phyloP scores from a whole-genome alignment of 2,329 filamentous ascomycete species.

The Xylariaceae sp. region DNA sequence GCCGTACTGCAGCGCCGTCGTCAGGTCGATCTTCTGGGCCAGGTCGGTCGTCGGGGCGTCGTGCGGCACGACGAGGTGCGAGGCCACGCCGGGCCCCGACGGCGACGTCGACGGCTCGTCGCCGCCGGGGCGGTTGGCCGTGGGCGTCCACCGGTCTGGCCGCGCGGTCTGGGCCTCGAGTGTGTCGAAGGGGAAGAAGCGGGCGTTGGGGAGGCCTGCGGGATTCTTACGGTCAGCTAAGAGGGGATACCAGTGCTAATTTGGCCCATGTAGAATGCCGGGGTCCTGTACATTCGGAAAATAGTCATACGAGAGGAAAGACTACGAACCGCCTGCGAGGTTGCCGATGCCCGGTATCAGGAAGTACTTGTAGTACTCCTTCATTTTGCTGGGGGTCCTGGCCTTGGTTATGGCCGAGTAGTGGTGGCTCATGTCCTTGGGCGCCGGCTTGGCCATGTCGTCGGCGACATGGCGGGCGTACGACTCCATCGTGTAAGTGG shows the following conservation, averaged over 20 bases:
- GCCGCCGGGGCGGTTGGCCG: constrained; percentile 49
- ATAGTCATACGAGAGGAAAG: no score
- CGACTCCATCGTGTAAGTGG: no score
- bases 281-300: no score
- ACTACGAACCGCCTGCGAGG: constrained; percentile 48
- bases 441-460: constrained; percentile 31
- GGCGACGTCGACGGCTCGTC: constrained; percentile 17
- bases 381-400: constrained; percentile 60
- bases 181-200: constrained; percentile 85
- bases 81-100: constrained; percentile 22
- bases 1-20: constrained; percentile 80
- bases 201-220: constrained; percentile 68
- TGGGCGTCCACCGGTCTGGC: constrained; percentile 66
- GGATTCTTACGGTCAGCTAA: not conserved
- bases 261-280: constrained; percentile 3
- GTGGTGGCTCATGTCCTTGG: constrained; percentile 73
- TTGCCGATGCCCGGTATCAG: constrained; percentile 54
- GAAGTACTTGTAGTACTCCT: constrained; percentile 83
- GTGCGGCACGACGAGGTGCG: constrained; percentile 60
- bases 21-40: constrained; percentile 67
- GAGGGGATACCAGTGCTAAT: not conserved
- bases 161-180: constrained; percentile 74
- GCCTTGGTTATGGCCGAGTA: constrained; percentile 62
- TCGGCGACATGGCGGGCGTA: constrained; percentile 4
- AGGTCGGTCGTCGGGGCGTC: constrained; percentile 45